phyloP scores from a whole-genome alignment of 257 asterid genomes.

The Solanum chiquidenum region DNA sequence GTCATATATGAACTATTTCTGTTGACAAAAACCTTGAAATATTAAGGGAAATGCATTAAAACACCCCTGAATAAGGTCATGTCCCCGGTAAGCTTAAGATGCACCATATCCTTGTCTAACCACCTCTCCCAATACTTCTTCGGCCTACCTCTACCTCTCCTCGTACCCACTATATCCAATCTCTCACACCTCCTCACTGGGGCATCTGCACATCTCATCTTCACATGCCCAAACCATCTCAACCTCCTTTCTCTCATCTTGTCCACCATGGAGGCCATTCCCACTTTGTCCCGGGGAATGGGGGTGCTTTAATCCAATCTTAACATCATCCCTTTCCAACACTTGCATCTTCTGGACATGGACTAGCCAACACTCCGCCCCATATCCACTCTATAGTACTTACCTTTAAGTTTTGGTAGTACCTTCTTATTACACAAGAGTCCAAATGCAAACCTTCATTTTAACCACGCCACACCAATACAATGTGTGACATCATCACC shows the following conservation, averaged over 20 bases:
- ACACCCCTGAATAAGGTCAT: neutral
- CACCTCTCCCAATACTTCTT: neutral
- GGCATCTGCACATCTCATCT: neutral
- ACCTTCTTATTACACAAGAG: neutral
- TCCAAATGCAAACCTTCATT: neutral
- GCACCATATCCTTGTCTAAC: neutral
- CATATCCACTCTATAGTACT: neutral
- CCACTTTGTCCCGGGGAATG: neutral
- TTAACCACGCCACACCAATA: neutral
- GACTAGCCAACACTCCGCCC: neutral
- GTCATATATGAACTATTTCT: neutral
- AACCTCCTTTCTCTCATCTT: neutral
- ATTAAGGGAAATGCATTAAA: neutral
- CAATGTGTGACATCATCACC: neutral
- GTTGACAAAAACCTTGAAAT: neutral
- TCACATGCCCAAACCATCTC: neutral
- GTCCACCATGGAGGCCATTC: neutral
- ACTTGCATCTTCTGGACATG: neutral
- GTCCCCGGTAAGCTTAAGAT: neutral
- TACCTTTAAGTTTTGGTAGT: neutral
- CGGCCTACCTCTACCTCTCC: neutral
- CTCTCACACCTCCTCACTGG: neutral
- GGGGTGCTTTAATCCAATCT: neutral
- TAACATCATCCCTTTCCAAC: neutral
- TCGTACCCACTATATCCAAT: neutral